phyloP scores from a whole-genome alignment of 371 early-diverging fungal species.

The Mortierella sp. region DNA sequence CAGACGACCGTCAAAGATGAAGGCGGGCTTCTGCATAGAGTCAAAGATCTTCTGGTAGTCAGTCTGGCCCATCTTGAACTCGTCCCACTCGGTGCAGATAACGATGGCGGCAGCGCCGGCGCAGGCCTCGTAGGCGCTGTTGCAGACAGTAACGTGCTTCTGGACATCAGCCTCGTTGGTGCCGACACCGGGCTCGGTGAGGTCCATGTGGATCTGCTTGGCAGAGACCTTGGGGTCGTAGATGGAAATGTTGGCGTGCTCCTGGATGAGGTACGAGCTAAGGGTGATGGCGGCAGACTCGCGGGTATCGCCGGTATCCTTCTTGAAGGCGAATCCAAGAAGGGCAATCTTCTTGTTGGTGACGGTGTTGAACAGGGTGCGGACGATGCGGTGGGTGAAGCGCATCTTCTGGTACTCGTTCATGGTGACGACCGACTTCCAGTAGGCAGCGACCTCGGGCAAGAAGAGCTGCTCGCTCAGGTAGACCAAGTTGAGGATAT shows the following conservation, averaged over 20 bases:
- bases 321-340: slow-evolving; percentile 96
- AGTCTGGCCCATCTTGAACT: slow-evolving; percentile 78
- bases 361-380: slow-evolving; percentile 83
- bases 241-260: slow-evolving; percentile 84
- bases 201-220: slow-evolving; percentile 86
- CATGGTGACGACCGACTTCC: slow-evolving; percentile 92
- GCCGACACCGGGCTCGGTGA: slow-evolving; percentile 79
- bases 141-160: slow-evolving; percentile 79
- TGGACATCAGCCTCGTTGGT: slow-evolving; percentile 68
- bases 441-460: slow-evolving; percentile 95
- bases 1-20: slow-evolving; percentile 94
- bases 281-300: slow-evolving; percentile 94
- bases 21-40: slow-evolving; percentile 91
- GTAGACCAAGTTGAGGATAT: slow-evolving; percentile 93
- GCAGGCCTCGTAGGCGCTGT: slow-evolving; percentile 54
- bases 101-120: slow-evolving; percentile 85
- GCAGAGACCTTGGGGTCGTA: slow-evolving; percentile 94
- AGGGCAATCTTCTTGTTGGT: slow-evolving; percentile 88
- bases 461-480: slow-evolving; percentile 86
- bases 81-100: slow-evolving; percentile 94
- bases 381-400: slow-evolving; percentile 79
- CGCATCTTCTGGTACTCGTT: slow-evolving; percentile 95
- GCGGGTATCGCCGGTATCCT: slow-evolving; percentile 96
- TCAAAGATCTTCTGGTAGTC: slow-evolving; percentile 83
- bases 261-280: slow-evolving; percentile 84